A percentile compares a stretch with the other conserved stretches of the same genome.
Evolutionary conservation across 345 rosid species (phyloP).

Genomic region (Eucalyptus shirleyi): DNA sequence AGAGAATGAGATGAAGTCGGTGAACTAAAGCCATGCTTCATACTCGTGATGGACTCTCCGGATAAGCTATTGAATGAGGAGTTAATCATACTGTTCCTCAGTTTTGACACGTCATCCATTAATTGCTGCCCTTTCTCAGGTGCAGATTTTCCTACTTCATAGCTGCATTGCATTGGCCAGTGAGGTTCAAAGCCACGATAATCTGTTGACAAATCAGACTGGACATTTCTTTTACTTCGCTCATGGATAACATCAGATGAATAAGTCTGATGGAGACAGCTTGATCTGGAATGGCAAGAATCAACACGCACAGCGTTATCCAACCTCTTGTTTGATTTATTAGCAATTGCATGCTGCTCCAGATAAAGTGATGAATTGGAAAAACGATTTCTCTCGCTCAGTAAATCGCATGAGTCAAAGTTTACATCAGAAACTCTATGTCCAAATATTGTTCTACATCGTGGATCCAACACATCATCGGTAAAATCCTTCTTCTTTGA

Average conservation of each 20-base stretch:
- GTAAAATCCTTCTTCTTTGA: slow-evolving; percentile 6
- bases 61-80: slow-evolving; percentile 13
- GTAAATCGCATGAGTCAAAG: slow-evolving; percentile 15
- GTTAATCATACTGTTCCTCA: slow-evolving; percentile 11
- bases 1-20: slow-evolving; percentile 16
- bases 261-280: neutral
- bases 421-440: slow-evolving; percentile 9
- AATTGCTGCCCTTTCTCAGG: neutral
- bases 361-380: neutral
- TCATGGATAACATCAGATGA: neutral
- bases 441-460: slow-evolving; percentile 1
- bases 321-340: slow-evolving; percentile 1
- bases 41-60: slow-evolving; percentile 23
- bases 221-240: neutral
- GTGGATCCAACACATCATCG: slow-evolving; percentile 7
- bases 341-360: neutral
- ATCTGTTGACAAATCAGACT: slow-evolving; percentile 5
- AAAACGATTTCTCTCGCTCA: slow-evolving; percentile 13
- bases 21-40: slow-evolving; percentile 6
- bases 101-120: neutral
- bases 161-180: slow-evolving; percentile 4
- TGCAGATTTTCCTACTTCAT: slow-evolving; percentile 1
- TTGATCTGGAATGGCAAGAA: neutral
- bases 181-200: slow-evolving; percentile 4
- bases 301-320: slow-evolving; percentile 2